Percentiles rank a stretch among this genome's conserved stretches.
These are phyloP conservation scores for Pseudocercospora cruenta DNA, from an alignment of 2,329 filamentous ascomycete genomes.

Conservation along the genomic window DNA sequence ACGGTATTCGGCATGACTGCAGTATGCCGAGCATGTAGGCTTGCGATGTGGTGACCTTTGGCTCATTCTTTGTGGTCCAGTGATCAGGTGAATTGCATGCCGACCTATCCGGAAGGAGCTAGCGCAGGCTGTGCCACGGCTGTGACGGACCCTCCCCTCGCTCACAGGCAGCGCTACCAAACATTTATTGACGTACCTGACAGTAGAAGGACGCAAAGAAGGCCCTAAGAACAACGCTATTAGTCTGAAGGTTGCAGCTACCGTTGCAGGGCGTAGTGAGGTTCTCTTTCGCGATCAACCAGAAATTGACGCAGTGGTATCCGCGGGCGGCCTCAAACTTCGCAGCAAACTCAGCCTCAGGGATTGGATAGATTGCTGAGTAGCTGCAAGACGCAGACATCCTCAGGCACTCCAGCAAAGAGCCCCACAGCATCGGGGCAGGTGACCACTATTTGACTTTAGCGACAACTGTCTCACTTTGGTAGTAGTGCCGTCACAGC, in stretches of 20 bases:
- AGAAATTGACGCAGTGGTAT: neutral
- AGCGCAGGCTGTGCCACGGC: constrained; percentile 1
- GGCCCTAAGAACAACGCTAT: neutral
- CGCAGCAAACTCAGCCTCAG: constrained; percentile 5
- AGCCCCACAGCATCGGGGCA: neutral
- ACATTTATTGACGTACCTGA: neutral
- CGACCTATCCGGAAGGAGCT: constrained; percentile 1
- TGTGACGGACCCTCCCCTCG: neutral
- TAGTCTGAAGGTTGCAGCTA: neutral
- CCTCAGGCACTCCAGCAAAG: neutral
- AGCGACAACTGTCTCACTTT: neutral
- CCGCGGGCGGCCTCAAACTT: constrained; percentile 4
- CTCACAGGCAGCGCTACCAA: neutral
- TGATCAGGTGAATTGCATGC: neutral
- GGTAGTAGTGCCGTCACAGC: neutral
- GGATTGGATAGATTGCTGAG: neutral
- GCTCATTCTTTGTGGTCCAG: neutral
- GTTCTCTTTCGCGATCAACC: neutral
- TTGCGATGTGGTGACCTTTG: neutral
- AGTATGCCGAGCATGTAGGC: neutral
- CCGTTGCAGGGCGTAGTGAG: neutral
- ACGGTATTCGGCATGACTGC: neutral
- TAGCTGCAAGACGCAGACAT: neutral
- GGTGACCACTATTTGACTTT: neutral
- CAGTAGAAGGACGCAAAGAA: neutral